phyloP scores from a whole-genome alignment of 805 yeast species.

The Myxozyma sirexii region DNA sequence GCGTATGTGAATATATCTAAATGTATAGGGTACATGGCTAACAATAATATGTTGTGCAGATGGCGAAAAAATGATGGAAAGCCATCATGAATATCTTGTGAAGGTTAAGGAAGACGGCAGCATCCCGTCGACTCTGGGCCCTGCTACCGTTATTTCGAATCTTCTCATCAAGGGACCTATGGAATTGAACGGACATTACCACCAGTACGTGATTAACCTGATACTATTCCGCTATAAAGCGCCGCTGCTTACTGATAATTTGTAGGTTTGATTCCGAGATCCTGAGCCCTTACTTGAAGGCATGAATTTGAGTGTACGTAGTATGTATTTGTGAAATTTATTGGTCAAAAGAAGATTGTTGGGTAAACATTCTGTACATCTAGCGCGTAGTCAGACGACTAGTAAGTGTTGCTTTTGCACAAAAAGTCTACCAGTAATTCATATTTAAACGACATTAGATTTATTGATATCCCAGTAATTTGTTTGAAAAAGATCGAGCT shows the following conservation, averaged over 20 bases:
- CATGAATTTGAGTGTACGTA: not conserved
- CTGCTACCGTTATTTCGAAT: constrained; percentile 70
- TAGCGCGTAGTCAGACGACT: too few relatives aligned
- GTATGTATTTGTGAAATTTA: not conserved
- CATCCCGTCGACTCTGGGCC: constrained; percentile 67
- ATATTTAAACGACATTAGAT: too few relatives aligned
- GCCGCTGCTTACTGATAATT: not conserved
- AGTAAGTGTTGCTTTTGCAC: too few relatives aligned
- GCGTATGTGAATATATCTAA: constrained; percentile 35
- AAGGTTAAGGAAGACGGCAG: constrained; percentile 50
- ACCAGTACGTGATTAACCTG: constrained; percentile 57
- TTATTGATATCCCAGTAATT: too few relatives aligned
- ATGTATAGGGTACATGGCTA: too few relatives aligned
- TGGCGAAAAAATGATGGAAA: constrained; percentile 24
- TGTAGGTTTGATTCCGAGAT: constrained; percentile 23
- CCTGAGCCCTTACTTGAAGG: constrained; percentile 23
- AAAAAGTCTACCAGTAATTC: too few relatives aligned
- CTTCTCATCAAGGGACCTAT: constrained; percentile 61
- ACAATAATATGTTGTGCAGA: constrained; percentile 5
- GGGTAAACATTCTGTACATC: too few relatives aligned
- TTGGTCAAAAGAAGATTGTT: not conserved
- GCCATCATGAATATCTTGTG: constrained; percentile 25
- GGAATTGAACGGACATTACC: constrained; percentile 66
- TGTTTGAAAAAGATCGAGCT: too few relatives aligned
- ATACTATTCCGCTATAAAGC: too few relatives aligned